Percentiles rank a stretch among this genome's conserved stretches.
phyloP scores from a whole-genome alignment of 768 basidiomycete species.

The Gloeophyllum trabeum region DNA sequence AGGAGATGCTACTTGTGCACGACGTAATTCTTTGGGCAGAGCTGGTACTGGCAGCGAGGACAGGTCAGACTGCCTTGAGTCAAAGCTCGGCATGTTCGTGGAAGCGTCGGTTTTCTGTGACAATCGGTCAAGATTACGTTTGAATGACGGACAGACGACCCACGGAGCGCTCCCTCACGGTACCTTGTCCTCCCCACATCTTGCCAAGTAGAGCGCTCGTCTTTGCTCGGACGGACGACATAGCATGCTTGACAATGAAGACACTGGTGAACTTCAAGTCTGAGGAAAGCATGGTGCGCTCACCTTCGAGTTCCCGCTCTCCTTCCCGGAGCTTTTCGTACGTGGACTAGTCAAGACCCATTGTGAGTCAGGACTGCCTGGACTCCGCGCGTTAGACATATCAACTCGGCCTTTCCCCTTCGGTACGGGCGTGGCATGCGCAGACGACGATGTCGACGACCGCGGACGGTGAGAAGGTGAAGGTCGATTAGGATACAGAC shows the following conservation, averaged over 20 bases:
- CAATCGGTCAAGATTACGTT: neutral
- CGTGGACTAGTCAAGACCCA: constrained; percentile 39
- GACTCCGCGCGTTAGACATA: constrained; percentile 9
- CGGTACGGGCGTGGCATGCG: constrained; percentile 10
- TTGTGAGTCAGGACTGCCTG: constrained; percentile 27
- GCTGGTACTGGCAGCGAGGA: constrained; percentile 19
- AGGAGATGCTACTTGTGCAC: constrained; percentile 18
- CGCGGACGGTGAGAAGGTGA: constrained; percentile 7
- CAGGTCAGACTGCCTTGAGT: constrained; percentile 7
- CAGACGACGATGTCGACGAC: constrained; percentile 3
- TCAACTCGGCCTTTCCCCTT: constrained; percentile 9
- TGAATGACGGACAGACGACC: constrained; percentile 13
- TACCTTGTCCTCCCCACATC: constrained; percentile 53
- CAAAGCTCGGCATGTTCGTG: constrained; percentile 22
- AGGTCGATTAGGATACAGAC: constrained; percentile 5
- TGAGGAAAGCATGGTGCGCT: constrained; percentile 9
- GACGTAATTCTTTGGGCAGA: constrained; percentile 4
- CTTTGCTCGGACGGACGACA: constrained; percentile 62
- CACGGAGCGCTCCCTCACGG: constrained; percentile 62
- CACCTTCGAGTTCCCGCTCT: constrained; percentile 36
- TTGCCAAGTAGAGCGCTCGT: constrained; percentile 76
- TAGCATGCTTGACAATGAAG: constrained; percentile 26
- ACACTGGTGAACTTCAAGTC: constrained; percentile 1
- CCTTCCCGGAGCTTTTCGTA: constrained; percentile 28
- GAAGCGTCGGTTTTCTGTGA: constrained; percentile 8